Conservation (phyloP, 345 rosid genomes). For the Salix arbutifolia region DNA sequence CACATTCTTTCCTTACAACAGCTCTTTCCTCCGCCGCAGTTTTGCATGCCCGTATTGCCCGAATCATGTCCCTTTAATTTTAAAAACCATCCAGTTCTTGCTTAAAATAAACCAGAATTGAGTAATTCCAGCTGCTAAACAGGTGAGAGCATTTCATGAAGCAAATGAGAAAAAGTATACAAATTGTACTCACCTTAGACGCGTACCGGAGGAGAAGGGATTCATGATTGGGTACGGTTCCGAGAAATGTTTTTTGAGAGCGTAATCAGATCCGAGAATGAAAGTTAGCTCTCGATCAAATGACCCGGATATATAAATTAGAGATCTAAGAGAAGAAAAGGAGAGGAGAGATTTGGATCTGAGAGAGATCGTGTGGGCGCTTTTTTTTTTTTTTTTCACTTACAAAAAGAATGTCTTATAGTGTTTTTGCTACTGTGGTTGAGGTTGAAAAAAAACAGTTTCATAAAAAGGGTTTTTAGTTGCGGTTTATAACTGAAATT, state of each 20-base stretch:
- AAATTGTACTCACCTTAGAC: slow-evolving; percentile 61
- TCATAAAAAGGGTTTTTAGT: no score
- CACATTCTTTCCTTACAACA: slow-evolving; percentile 98
- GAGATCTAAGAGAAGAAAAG: slow-evolving; percentile 25
- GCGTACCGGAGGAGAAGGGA: slow-evolving; percentile 96
- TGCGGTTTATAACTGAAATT: no score
- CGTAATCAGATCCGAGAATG: slow-evolving; percentile 36
- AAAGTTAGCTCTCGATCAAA: slow-evolving; percentile 5
- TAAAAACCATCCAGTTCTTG: neutral
- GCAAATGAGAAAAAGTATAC: neutral
- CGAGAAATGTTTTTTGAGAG: slow-evolving; percentile 6
- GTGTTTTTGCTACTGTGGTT: no score
- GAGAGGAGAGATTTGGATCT: slow-evolving; percentile 53
- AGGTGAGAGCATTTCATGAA: neutral
- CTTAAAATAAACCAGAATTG: slow-evolving; percentile 3
- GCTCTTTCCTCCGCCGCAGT: slow-evolving; percentile 99
- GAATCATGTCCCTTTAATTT: slow-evolving; percentile 80
- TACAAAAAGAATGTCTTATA: neutral
- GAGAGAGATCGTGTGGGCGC: slow-evolving; percentile 1
- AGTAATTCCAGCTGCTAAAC: neutral
- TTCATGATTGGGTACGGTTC: slow-evolving; percentile 71
- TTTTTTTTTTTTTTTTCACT: neutral
- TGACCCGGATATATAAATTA: slow-evolving; percentile 21
- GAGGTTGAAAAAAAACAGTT: no score
- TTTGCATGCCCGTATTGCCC: slow-evolving; percentile 95